A percentile compares a stretch with the other conserved stretches of the same genome.
These are phyloP conservation scores for Dictyostelium intermedium DNA, from an alignment of 78 protist genomes.

Conservation along the genomic window DNA sequence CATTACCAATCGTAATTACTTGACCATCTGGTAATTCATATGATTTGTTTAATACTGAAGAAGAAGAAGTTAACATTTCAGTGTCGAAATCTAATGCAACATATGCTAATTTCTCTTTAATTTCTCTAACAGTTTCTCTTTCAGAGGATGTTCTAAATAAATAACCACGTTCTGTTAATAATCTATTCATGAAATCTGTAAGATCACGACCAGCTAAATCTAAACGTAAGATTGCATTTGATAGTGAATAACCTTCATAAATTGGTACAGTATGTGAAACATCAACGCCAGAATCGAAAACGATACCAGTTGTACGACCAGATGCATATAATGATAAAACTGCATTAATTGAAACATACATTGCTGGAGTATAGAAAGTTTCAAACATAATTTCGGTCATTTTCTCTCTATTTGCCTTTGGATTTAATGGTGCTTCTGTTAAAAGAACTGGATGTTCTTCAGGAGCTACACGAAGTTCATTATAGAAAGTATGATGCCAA, in stretches of 20 bases:
- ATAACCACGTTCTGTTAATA: not conserved
- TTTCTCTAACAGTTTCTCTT: not conserved
- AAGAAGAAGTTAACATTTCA: not conserved
- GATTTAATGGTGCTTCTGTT: constrained; percentile 97
- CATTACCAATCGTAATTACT: constrained; percentile 79
- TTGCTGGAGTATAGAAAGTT: constrained; percentile 89
- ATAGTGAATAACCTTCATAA: constrained; percentile 93
- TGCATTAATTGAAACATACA: constrained; percentile 77
- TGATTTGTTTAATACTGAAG: constrained; percentile 22
- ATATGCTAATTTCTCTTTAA: not conserved
- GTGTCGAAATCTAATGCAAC: not conserved
- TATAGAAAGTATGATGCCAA: constrained; percentile 67
- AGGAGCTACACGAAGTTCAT: constrained; percentile 94
- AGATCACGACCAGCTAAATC: no score
- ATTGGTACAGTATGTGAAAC: constrained; percentile 90
- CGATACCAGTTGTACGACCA: constrained; percentile 93
- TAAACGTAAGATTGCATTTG: constrained; percentile 47
- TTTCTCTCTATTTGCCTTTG: constrained; percentile 94
- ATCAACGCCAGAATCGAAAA: constrained; percentile 96
- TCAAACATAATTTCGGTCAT: constrained; percentile 96
- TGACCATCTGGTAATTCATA: constrained; percentile 79
- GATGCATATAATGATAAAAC: constrained; percentile 88
- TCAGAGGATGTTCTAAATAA: not conserved
- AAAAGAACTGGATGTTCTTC: constrained; percentile 96
- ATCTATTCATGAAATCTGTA: no score